Conservation (phyloP, 129 eudicot genomes). For the carrot (Daucus carota) region DNA sequence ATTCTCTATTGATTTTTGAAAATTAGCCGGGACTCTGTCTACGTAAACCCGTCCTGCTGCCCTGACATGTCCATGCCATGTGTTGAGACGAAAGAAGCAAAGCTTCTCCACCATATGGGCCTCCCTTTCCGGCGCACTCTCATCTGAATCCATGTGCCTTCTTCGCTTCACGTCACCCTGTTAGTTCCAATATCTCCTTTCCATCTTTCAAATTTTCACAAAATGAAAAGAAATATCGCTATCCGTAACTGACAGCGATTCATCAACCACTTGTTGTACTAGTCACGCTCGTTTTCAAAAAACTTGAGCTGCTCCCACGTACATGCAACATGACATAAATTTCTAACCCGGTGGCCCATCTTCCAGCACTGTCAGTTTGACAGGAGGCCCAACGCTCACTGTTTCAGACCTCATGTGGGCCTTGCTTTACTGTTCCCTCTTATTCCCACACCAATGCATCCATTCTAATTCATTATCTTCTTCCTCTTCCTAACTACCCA, state of each 20-base stretch:
- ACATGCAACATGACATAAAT: constrained; percentile 4
- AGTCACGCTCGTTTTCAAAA: background rate
- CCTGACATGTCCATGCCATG: no score
- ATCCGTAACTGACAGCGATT: constrained; percentile 45
- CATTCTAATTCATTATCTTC: background rate
- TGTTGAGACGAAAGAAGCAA: background rate
- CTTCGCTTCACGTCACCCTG: constrained; percentile 33
- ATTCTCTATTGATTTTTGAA: no score
- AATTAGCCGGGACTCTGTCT: no score
- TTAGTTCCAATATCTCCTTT: background rate
- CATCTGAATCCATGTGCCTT: constrained; percentile 62
- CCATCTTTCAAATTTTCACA: background rate
- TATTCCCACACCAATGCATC: background rate
- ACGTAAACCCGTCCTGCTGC: no score
- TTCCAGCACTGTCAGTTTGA: background rate
- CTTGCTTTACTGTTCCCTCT: constrained; percentile 3
- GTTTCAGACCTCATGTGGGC: constrained; percentile 3
- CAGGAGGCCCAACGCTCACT: background rate
- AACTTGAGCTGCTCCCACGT: background rate
- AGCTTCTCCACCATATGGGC: background rate
- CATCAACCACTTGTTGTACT: constrained; percentile 49
- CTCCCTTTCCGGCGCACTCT: background rate
- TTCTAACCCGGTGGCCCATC: background rate
- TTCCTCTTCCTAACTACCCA: background rate
- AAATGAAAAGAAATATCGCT: background rate